Conservation (phyloP, 805 yeast genomes). For the Yarrowia sp. region DNA sequence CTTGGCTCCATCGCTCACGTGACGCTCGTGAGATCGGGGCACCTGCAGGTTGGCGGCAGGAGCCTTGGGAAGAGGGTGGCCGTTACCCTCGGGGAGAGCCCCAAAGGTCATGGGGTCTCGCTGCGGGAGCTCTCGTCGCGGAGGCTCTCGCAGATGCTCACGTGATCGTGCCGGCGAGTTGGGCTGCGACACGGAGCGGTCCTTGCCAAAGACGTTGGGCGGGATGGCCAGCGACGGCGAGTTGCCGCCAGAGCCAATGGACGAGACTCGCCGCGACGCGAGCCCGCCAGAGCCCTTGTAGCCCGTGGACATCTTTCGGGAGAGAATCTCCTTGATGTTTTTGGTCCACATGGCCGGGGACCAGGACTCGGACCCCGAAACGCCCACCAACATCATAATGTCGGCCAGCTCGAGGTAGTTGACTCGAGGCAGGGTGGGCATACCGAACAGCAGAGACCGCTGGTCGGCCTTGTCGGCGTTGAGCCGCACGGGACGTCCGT, state of each 20-base stretch:
- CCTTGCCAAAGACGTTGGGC: slow-evolving; percentile 24
- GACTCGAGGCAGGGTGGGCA: slow-evolving; percentile 77
- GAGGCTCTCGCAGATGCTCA: slow-evolving; percentile 17
- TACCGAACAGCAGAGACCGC: slow-evolving; percentile 68
- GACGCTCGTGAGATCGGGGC: slow-evolving; percentile 35
- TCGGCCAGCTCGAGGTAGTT: slow-evolving; percentile 70
- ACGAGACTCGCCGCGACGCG: slow-evolving; percentile 4
- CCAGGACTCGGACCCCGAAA: slow-evolving; percentile 49
- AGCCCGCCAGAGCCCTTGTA: slow-evolving; percentile 45
- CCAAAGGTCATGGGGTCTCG: slow-evolving; percentile 22
- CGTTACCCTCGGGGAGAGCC: not conserved
- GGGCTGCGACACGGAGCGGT: slow-evolving; percentile 31
- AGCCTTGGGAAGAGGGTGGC: slow-evolving; percentile 15
- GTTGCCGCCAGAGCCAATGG: slow-evolving; percentile 1
- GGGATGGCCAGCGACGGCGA: slow-evolving; percentile 18
- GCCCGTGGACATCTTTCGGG: slow-evolving; percentile 50
- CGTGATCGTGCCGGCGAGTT: slow-evolving; percentile 26
- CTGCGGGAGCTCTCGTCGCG: slow-evolving; percentile 13
- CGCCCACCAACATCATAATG: slow-evolving; percentile 44
- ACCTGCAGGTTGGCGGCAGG: not conserved
- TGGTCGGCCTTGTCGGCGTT: slow-evolving; percentile 69
- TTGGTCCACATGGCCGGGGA: slow-evolving; percentile 56
- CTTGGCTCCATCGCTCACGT: slow-evolving; percentile 39
- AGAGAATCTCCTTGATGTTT: slow-evolving; percentile 55
- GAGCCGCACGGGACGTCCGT: slow-evolving; percentile 77